These are phyloP conservation scores for Furcasterigmium sp. DNA, from an alignment of 2,329 filamentous ascomycete species.

Conservation along the genomic window DNA sequence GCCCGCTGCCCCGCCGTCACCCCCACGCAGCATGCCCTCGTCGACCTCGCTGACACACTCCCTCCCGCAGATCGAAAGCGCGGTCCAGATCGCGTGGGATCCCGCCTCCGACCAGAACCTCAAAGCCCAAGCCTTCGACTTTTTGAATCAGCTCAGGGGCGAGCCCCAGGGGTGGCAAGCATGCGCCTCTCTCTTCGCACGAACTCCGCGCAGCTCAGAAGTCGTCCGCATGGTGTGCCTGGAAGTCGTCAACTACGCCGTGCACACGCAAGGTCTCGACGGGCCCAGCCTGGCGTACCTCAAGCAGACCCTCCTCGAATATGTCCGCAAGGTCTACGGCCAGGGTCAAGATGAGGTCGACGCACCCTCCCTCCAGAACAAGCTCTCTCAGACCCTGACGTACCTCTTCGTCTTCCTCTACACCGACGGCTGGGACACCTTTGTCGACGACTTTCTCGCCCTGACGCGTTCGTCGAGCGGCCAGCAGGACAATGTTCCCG, in stretches of 20 bases:
- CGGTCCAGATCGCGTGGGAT: slow-evolving; percentile 90
- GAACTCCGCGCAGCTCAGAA: slow-evolving; percentile 69
- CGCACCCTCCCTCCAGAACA: slow-evolving; percentile 80
- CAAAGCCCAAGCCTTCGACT: slow-evolving; percentile 79
- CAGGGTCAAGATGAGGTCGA: slow-evolving; percentile 58
- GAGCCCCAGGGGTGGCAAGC: slow-evolving; percentile 87
- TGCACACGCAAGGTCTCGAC: slow-evolving; percentile 75
- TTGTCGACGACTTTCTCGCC: slow-evolving; percentile 83
- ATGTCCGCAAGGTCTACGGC: slow-evolving; percentile 72
- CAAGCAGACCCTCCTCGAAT: slow-evolving; percentile 75
- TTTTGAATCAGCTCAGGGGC: slow-evolving; percentile 70
- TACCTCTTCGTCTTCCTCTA: slow-evolving; percentile 89
- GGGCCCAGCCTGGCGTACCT: slow-evolving; percentile 66
- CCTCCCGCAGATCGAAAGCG: slow-evolving; percentile 71
- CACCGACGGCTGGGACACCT: slow-evolving; percentile 77
- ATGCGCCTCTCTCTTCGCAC: slow-evolving; percentile 80
- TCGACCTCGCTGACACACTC: slow-evolving; percentile 8
- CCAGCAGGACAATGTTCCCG: slow-evolving; percentile 62
- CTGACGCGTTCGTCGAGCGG: slow-evolving; percentile 63
- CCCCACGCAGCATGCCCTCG: slow-evolving; percentile 10
- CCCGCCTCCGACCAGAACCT: slow-evolving; percentile 69
- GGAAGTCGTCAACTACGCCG: slow-evolving; percentile 88
- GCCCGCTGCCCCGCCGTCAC: slow-evolving; percentile 18
- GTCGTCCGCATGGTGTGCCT: slow-evolving; percentile 84
- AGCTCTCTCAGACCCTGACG: slow-evolving; percentile 92